phyloP scores from a whole-genome alignment of 495 filamentous ascomycete genomes.

The Tuber indicum region DNA sequence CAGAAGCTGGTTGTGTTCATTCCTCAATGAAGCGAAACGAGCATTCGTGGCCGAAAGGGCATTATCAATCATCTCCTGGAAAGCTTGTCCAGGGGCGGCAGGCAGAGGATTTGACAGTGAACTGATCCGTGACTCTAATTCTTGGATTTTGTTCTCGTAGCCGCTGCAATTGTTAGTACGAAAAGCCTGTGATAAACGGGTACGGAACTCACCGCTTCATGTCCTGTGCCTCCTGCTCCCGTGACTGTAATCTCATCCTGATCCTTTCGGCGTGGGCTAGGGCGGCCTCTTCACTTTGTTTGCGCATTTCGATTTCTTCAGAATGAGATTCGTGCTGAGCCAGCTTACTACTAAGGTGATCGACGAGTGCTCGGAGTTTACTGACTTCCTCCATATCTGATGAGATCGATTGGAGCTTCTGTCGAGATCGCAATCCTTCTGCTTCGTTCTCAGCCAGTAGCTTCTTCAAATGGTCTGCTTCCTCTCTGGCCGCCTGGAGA shows the following conservation, averaged over 20 bases:
- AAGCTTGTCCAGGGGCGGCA: conserved; percentile 34
- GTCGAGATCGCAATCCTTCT: conserved; percentile 53
- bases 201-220: conserved; percentile 39
- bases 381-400: conserved; percentile 56
- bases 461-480: conserved; percentile 53
- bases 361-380: conserved; percentile 52
- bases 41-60: conserved; percentile 47
- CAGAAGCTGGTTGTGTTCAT: conserved; percentile 44
- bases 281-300: conserved; percentile 50
- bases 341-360: conserved; percentile 52
- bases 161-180: conserved; percentile 45
- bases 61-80: conserved; percentile 49
- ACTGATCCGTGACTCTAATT: conserved; percentile 45
- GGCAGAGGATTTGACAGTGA: conserved; percentile 42
- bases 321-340: conserved; percentile 55
- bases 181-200: conserved; percentile 35
- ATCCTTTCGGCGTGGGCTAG: conserved; percentile 51
- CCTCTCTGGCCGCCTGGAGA: conserved; percentile 49
- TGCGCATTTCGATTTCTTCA: conserved; percentile 49
- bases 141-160: conserved; percentile 46
- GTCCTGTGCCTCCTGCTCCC: conserved; percentile 50
- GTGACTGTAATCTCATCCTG: conserved; percentile 49
- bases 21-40: conserved; percentile 47
- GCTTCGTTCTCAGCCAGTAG: conserved; percentile 58
- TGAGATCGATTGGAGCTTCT: conserved; percentile 55